These are phyloP conservation scores for Stromatinia cepivora DNA, from an alignment of 2,329 filamentous ascomycete genomes.

Conservation along the genomic window DNA sequence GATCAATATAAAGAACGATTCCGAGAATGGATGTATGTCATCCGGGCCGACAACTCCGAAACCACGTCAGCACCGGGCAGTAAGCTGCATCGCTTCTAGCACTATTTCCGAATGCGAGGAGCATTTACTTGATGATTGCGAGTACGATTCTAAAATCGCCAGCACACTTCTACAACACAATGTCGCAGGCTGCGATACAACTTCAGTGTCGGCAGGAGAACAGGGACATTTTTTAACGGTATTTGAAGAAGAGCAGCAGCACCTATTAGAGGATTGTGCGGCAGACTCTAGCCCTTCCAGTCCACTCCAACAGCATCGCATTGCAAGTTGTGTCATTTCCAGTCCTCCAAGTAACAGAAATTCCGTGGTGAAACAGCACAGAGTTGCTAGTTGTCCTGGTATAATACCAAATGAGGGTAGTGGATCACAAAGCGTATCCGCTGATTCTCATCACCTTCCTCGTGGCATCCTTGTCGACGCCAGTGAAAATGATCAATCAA, in stretches of 20 bases:
- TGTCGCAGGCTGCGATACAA: background rate
- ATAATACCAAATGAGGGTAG: background rate
- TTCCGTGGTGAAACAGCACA: conserved; percentile 8
- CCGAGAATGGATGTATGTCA: background rate
- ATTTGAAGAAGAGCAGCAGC: conserved; percentile 13
- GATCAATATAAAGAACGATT: background rate
- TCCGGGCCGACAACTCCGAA: background rate
- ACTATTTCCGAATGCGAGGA: background rate
- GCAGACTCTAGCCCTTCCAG: conserved; percentile 10
- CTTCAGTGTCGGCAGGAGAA: background rate
- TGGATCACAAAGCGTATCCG: background rate
- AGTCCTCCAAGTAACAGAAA: background rate
- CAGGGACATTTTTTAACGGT: background rate
- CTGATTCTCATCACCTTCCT: conserved; percentile 2
- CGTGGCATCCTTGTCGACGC: background rate
- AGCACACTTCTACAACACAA: background rate
- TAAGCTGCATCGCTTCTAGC: background rate
- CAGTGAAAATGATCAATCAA: conserved; percentile 7
- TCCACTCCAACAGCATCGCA: conserved; percentile 12
- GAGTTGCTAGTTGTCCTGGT: conserved; percentile 16
- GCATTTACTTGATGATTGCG: conserved; percentile 13
- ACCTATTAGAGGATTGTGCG: conserved; percentile 11
- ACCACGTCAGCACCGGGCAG: background rate
- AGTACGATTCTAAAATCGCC: background rate
- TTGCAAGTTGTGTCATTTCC: conserved; percentile 9